These are phyloP conservation scores for Letharia lupina DNA, from an alignment of 495 filamentous ascomycete species.

Conservation along the genomic window DNA sequence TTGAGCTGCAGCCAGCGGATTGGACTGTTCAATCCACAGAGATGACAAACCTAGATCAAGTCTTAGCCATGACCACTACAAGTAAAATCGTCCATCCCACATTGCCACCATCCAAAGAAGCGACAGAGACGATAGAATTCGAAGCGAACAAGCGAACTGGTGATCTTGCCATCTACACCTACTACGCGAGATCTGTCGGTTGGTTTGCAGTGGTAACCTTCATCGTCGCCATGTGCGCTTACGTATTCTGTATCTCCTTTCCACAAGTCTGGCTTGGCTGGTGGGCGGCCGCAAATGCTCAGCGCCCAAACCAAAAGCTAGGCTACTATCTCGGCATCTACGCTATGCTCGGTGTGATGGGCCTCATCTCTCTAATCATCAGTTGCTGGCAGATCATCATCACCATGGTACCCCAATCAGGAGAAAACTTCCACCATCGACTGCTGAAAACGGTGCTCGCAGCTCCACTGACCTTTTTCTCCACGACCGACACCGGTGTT, in stretches of 20 bases:
- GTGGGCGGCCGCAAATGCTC: conserved; percentile 43
- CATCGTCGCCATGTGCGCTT: conserved; percentile 35
- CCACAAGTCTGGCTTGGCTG: conserved; percentile 48
- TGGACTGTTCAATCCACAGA: conserved; percentile 11
- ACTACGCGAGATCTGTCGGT: conserved; percentile 50
- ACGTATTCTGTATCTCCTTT: conserved; percentile 42
- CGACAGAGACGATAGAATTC: conserved; percentile 11
- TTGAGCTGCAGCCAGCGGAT: conserved; percentile 29
- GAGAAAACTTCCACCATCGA: conserved; percentile 41
- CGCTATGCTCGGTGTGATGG: conserved; percentile 40
- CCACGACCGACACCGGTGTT: conserved; percentile 38
- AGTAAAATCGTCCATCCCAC: neutral
- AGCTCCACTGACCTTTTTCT: conserved; percentile 42
- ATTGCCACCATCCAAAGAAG: neutral
- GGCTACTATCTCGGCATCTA: conserved; percentile 51
- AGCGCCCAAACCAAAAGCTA: conserved; percentile 34
- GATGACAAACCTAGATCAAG: conserved; percentile 8
- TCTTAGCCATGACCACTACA: conserved; percentile 1
- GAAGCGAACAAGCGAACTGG: conserved; percentile 38
- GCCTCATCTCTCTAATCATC: conserved; percentile 37
- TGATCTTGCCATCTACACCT: conserved; percentile 49
- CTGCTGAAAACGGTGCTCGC: conserved; percentile 43
- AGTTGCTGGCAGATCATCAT: conserved; percentile 48
- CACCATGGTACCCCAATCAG: conserved; percentile 46
- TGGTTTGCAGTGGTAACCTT: conserved; percentile 38